phyloP scores from a whole-genome alignment of 2,329 filamentous ascomycete genomes.

The Stemphylium lycopersici region DNA sequence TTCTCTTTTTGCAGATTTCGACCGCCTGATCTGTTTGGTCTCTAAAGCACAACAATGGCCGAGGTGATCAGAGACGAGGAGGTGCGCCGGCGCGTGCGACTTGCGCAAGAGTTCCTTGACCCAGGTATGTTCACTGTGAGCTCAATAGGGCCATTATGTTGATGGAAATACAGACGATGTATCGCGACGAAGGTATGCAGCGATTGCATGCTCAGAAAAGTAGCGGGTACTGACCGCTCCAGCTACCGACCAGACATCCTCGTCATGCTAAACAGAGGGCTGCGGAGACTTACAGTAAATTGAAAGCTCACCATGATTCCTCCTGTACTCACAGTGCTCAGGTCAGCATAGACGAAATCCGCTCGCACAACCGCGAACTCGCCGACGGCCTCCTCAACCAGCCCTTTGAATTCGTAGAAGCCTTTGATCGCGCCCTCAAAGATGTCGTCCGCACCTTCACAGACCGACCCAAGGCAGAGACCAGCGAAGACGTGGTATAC shows the following conservation, averaged over 20 bases:
- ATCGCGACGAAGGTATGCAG: conserved; percentile 58
- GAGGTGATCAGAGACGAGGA: conserved; percentile 75
- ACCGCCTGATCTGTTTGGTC: neutral
- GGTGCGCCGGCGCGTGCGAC: conserved; percentile 79
- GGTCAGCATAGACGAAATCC: conserved; percentile 80
- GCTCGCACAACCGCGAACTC: conserved; percentile 83
- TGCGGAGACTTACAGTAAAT: conserved; percentile 62
- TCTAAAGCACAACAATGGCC: conserved; percentile 30
- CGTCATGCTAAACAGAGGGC: conserved; percentile 69
- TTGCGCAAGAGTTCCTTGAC: conserved; percentile 91
- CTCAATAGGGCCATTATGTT: conserved; percentile 16
- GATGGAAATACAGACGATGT: conserved; percentile 57
- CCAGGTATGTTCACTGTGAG: conserved; percentile 67
- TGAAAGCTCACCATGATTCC: too few relatives aligned
- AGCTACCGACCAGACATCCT: conserved; percentile 93
- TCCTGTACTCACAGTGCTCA: conserved; percentile 17
- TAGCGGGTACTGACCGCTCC: conserved; percentile 46
- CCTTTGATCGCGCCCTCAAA: conserved; percentile 90
- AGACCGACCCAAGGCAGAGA: conserved; percentile 76
- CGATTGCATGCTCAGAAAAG: conserved; percentile 14
- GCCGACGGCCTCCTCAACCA: conserved; percentile 79
- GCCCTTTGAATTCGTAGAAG: conserved; percentile 86
- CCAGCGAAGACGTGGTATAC: conserved; percentile 77
- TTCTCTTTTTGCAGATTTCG: neutral
- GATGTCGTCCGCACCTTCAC: conserved; percentile 83